Percentiles rank a stretch among this genome's conserved stretches.
These are phyloP conservation scores for Venturia carpophila DNA, from an alignment of 2,329 filamentous ascomycete species.

Conservation along the genomic window DNA sequence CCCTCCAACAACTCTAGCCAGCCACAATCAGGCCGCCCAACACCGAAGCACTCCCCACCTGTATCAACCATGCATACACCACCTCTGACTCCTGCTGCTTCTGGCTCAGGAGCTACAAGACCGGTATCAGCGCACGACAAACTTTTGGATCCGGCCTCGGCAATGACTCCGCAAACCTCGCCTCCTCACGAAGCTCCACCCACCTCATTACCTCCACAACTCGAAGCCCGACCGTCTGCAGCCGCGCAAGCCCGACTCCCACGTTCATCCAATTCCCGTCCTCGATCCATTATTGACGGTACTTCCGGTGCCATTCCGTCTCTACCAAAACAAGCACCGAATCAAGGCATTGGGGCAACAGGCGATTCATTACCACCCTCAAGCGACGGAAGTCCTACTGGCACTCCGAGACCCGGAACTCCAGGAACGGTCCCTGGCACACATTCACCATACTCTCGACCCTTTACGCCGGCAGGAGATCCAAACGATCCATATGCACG, in stretches of 20 bases:
- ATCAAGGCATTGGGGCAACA: conserved; percentile 50
- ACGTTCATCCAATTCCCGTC: conserved; percentile 29
- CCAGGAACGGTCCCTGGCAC: conserved; percentile 46
- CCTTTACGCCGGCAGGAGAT: conserved; percentile 72
- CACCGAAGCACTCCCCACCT: conserved; percentile 59
- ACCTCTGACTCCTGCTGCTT: conserved; percentile 79
- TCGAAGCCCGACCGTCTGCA: conserved; percentile 22
- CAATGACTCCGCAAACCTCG: conserved; percentile 50
- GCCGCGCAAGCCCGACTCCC: conserved; percentile 18
- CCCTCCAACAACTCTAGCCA: conserved; percentile 37
- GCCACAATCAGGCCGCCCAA: conserved; percentile 42
- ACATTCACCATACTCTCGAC: conserved; percentile 59
- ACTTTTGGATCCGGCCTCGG: conserved; percentile 36
- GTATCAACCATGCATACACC: conserved; percentile 73
- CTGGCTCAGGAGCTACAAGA: conserved; percentile 50
- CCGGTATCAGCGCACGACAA: conserved; percentile 31
- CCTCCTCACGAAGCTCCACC: conserved; percentile 26
- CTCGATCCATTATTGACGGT: conserved; percentile 37
- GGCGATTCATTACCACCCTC: conserved; percentile 48
- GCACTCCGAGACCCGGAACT: conserved; percentile 38
- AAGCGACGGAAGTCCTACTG: conserved; percentile 55
- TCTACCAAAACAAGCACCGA: conserved; percentile 42
- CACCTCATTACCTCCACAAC: conserved; percentile 17
- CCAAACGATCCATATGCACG: conserved; percentile 82
- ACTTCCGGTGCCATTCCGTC: conserved; percentile 36